Evolutionary conservation across 208 protist genomes (phyloP), one percentile per base, ranked within the genome.

Genomic region (Acanthamoeba triangularis): DNA sequence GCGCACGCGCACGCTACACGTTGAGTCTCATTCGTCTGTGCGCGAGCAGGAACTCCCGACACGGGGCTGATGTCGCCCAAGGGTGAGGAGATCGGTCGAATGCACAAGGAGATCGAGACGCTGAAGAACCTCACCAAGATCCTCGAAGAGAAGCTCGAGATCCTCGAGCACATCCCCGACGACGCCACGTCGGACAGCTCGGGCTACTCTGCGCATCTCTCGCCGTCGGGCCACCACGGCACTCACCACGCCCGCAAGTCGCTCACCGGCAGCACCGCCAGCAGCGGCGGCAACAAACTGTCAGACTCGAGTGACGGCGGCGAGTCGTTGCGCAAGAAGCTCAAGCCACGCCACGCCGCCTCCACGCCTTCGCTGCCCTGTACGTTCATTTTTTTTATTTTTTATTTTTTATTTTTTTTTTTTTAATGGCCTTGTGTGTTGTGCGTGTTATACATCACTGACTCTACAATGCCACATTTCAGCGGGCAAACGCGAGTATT

Each of bases 91-190:
- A 65, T 91, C 28, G 85, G 37, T 2, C 28, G 61, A 2, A 65
- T 91, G 61, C 85, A 91, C 85, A 91, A 91, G 61, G 59, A 91
- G 41, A 91, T 91, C 61, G 85, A 91, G 52, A 91, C 85, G 18
- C 85, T 91, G 4, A 91, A 91, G 56, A 91, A 37, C 54, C 23
- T 91, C 37, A 91, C 85, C 18, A 91, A 91, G 56, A 35, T 65
- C 13, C 85, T 91, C 25, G 85, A 91, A 28, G 59, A 91, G 33
- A 91, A 91, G 61, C 54, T 91, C 35, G 85, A 91, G 61, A 72
- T 91, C 18, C 61, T 91, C 35, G 85, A 91, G n/a, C 85, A 91
- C 33, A 56, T 23, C n/a, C 25, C 67, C 8, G 76, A 84, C 41
- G 76, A 84, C 47, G 76, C 16, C 18, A 10, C 3, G 18, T 3